Evolutionary conservation across 2,329 filamentous ascomycete species (phyloP).

Genomic region (Calonectria hawksworthii): DNA sequence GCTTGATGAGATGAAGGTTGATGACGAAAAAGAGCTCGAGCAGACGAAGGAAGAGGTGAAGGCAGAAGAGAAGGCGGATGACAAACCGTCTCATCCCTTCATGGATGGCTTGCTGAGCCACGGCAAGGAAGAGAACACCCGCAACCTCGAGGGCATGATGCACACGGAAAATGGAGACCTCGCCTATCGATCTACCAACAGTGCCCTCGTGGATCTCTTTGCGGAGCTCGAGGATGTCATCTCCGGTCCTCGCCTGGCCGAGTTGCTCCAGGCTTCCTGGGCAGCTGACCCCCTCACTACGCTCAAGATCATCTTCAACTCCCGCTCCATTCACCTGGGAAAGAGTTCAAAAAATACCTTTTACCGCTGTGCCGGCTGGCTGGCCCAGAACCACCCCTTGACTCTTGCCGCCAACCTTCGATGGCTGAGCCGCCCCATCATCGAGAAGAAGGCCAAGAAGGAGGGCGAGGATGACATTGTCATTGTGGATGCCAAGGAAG

Average conservation of each 20-base stretch:
- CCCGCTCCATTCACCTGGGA: slow-evolving; percentile 72
- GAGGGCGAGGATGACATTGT: slow-evolving; percentile 54
- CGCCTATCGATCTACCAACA: slow-evolving; percentile 60
- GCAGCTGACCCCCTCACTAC: slow-evolving; percentile 60
- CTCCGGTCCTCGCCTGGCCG: slow-evolving; percentile 52
- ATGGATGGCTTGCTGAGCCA: slow-evolving; percentile 50
- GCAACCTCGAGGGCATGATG: slow-evolving; percentile 58
- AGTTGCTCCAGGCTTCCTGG: slow-evolving; percentile 65
- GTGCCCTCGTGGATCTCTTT: slow-evolving; percentile 67
- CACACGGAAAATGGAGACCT: slow-evolving; percentile 67
- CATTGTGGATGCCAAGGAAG: slow-evolving; percentile 49
- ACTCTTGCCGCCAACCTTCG: slow-evolving; percentile 67
- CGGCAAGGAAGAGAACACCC: slow-evolving; percentile 22
- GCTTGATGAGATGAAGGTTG: slow-evolving; percentile 31
- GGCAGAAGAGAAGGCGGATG: not conserved
- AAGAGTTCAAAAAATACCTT: slow-evolving; percentile 63
- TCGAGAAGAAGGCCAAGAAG: slow-evolving; percentile 65
- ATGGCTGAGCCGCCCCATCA: slow-evolving; percentile 69
- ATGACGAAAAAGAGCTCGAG: slow-evolving; percentile 3
- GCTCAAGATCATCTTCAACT: slow-evolving; percentile 72
- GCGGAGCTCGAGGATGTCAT: slow-evolving; percentile 61
- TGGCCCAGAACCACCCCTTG: slow-evolving; percentile 66
- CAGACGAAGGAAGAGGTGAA: not conserved
- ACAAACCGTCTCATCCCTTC: slow-evolving; percentile 45
- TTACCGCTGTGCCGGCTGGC: slow-evolving; percentile 69